These are phyloP conservation scores for Meira nashicola DNA, from an alignment of 1,284 basidiomycete genomes.

Conservation along the genomic window DNA sequence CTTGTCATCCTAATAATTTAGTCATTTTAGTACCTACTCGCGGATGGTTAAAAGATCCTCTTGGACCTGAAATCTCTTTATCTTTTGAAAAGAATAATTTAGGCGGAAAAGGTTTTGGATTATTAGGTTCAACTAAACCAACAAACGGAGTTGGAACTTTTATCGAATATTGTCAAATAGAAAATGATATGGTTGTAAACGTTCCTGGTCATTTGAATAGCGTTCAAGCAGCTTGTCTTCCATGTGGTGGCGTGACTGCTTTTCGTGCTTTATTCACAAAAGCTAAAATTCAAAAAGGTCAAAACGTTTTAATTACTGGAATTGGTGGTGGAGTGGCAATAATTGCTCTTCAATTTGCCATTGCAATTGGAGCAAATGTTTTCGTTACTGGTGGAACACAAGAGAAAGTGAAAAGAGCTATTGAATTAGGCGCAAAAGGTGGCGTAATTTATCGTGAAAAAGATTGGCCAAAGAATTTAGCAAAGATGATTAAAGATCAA, in stretches of 20 bases:
- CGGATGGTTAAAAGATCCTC: constrained; percentile 71
- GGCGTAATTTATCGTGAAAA: constrained; percentile 71
- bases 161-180: constrained; percentile 69
- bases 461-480: constrained; percentile 66
- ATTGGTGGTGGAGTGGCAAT: constrained; percentile 70
- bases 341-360: constrained; percentile 68
- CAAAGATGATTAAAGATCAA: constrained; percentile 54
- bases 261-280: constrained; percentile 75
- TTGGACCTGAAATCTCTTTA: constrained; percentile 40
- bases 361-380: constrained; percentile 71
- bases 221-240: constrained; percentile 69
- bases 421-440: constrained; percentile 68
- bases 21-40: constrained; percentile 72
- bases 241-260: constrained; percentile 71
- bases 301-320: constrained; percentile 67
- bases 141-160: constrained; percentile 62
- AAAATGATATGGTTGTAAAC: constrained; percentile 64
- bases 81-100: constrained; percentile 26
- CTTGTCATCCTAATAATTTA: constrained; percentile 15
- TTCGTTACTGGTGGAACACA: constrained; percentile 73
- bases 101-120: constrained; percentile 41
- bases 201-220: constrained; percentile 69
- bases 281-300: constrained; percentile 62
- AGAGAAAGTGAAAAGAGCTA: constrained; percentile 67
- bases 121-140: constrained; percentile 35